Percentiles rank a stretch among this genome's conserved stretches.
Evolutionary conservation across 1,284 basidiomycete genomes (phyloP).

Genomic region (Ceratobasidium sp.): DNA sequence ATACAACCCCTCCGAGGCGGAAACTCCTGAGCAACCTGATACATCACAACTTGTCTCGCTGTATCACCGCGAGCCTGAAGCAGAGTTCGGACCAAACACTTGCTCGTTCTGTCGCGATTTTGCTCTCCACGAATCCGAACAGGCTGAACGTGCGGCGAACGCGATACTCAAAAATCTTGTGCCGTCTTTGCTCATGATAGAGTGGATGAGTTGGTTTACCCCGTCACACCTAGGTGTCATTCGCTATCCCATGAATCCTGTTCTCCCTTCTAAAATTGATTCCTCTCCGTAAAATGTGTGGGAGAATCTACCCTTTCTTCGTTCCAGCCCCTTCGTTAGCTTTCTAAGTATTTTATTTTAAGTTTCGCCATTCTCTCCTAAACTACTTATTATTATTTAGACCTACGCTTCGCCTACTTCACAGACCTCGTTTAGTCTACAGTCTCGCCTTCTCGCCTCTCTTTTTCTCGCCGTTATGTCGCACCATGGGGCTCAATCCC

Average conservation of each 20-base stretch:
- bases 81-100: conserved; percentile 12
- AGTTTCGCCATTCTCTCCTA: background rate
- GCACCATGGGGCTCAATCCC: no score
- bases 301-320: background rate
- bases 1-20: background rate
- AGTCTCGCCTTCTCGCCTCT: no score
- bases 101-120: conserved; percentile 31
- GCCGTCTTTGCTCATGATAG: conserved; percentile 2
- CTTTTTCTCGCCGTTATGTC: no score
- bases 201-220: conserved; percentile 44
- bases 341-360: background rate
- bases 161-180: background rate
- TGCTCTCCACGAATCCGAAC: conserved; percentile 10
- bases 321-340: background rate
- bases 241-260: background rate
- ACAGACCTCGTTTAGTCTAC: no score
- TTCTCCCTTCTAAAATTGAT: no score
- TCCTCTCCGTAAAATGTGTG: no score
- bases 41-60: conserved; percentile 2
- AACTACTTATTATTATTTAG: no score
- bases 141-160: conserved; percentile 16
- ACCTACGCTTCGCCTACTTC: no score
- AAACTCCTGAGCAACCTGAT: background rate
- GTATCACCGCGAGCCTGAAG: conserved; percentile 24
- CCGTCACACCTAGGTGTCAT: conserved; percentile 1